Base-by-base conservation (phyloP, 2,329 filamentous ascomycete species). In the Trichoderma sp. region DNA sequence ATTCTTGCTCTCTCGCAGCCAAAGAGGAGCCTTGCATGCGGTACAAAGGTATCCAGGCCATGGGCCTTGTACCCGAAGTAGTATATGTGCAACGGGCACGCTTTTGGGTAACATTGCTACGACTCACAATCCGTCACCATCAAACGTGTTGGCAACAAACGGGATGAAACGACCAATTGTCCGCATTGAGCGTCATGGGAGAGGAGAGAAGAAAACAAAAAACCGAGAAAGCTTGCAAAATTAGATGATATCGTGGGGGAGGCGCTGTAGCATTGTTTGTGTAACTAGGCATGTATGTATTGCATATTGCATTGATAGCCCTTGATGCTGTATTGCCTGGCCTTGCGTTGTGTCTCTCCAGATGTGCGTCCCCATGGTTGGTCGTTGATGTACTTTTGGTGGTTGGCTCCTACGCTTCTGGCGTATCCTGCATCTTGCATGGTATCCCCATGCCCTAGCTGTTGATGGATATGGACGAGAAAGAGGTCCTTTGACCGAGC, bases 41-140 rank as follows among this genome's bases (percentile, higher is more conserved):
- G 43, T n/a, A 21, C 19, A 24, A 10, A 34, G 28, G 52, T 24
- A 7, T 30, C 57, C 21, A 9, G 47, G 19, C 17, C 2, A n/a
- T 10, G 44, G 43, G 28, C 5, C 28, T 7, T 7, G 28, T 28
- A 28, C 28, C 28, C 5, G 28, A 5, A 17, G 50, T 47, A 3
- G 48, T 26, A 48, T 26, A 39, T 50, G 34, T 24, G 50, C 30
- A 59, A 63, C 63, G 66, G 62, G 57, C 59, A 57, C 43, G 54
- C 64, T 66, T 51, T 72, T 72, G 68, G 68, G 64, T 71, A 73
- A 68, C 58, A 59, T 65, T 69, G 70, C 66, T 62, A 69, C 66
- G 67, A 69, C 28, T 28, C 28, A 6, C 28, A 28, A 28, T 3
- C 28, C 28, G 28, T 28, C 28, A 28, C 28, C 28, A 28, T 5